Evolutionary conservation across 2,329 filamentous ascomycete genomes (phyloP).

Genomic region (Botrytis sinoallii): DNA sequence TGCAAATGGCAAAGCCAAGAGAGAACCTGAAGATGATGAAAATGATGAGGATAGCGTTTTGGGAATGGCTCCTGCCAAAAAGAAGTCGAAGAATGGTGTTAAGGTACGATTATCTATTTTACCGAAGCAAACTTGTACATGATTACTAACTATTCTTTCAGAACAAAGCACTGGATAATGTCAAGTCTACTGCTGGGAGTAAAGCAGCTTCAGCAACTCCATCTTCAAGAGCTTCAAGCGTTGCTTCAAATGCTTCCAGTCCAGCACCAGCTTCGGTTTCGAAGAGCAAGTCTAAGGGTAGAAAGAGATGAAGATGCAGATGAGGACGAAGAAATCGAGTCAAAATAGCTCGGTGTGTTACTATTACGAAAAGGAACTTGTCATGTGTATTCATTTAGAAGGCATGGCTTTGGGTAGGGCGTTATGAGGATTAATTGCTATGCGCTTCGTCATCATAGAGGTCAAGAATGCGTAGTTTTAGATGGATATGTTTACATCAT

Average conservation of each 20-base stretch:
- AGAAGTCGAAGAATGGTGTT: slow-evolving; percentile 85
- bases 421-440: not conserved
- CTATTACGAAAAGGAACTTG: slow-evolving; percentile 9
- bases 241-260: slow-evolving; percentile 68
- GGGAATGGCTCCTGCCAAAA: slow-evolving; percentile 82
- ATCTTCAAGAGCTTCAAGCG: slow-evolving; percentile 78
- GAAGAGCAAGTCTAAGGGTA: slow-evolving; percentile 49
- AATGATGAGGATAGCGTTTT: slow-evolving; percentile 80
- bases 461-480: slow-evolving; percentile 5
- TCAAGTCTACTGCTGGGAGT: slow-evolving; percentile 68
- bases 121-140: not conserved
- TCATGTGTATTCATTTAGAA: slow-evolving; percentile 6
- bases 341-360: not conserved
- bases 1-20: slow-evolving; percentile 67
- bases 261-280: slow-evolving; percentile 39
- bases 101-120: slow-evolving; percentile 49
- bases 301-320: slow-evolving; percentile 45
- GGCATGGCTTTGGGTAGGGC: slow-evolving; percentile 14
- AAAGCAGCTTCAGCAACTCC: slow-evolving; percentile 74
- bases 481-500: slow-evolving; percentile 1
- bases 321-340: not conserved
- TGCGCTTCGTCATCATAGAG: slow-evolving; percentile 2
- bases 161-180: slow-evolving; percentile 90
- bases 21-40: slow-evolving; percentile 74
- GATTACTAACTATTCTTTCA: slow-evolving; percentile 41